Conservation (phyloP, 805 yeast genomes). For the Cyberlindnera xylosilytica region DNA sequence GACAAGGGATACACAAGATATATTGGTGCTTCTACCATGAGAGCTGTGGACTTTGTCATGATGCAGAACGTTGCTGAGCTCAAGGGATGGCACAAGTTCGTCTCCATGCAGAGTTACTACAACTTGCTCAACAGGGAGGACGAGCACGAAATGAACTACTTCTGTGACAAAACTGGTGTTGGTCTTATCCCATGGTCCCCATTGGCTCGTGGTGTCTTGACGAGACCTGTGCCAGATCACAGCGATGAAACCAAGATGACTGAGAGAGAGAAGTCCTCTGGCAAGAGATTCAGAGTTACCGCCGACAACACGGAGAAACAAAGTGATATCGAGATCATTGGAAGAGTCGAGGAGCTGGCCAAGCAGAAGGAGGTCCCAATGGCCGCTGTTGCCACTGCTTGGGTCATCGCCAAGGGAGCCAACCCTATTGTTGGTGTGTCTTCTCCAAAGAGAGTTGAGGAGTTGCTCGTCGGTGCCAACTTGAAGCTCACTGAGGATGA, state of each 20-base stretch:
- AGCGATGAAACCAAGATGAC: constrained; percentile 13
- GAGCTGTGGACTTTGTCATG: constrained; percentile 49
- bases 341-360: constrained; percentile 54
- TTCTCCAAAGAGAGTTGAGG: constrained; percentile 47
- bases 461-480: constrained; percentile 42
- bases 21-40: constrained; percentile 63
- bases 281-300: too few relatives aligned
- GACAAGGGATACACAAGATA: constrained; percentile 46
- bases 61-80: constrained; percentile 54
- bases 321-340: constrained; percentile 33
- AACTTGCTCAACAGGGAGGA: constrained; percentile 56
- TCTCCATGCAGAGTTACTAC: constrained; percentile 57
- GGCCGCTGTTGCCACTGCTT: constrained; percentile 51
- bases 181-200: constrained; percentile 65
- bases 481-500: constrained; percentile 32
- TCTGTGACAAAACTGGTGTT: constrained; percentile 47
- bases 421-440: constrained; percentile 56
- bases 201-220: constrained; percentile 48
- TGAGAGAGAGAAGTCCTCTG: constrained; percentile 6
- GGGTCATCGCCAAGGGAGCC: constrained; percentile 49
- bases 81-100: constrained; percentile 54
- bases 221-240: constrained; percentile 38
- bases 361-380: constrained; percentile 43
- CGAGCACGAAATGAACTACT: constrained; percentile 59
- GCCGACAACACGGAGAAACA: too few relatives aligned